phyloP scores from a whole-genome alignment of 805 yeast species.

The Candida maris region DNA sequence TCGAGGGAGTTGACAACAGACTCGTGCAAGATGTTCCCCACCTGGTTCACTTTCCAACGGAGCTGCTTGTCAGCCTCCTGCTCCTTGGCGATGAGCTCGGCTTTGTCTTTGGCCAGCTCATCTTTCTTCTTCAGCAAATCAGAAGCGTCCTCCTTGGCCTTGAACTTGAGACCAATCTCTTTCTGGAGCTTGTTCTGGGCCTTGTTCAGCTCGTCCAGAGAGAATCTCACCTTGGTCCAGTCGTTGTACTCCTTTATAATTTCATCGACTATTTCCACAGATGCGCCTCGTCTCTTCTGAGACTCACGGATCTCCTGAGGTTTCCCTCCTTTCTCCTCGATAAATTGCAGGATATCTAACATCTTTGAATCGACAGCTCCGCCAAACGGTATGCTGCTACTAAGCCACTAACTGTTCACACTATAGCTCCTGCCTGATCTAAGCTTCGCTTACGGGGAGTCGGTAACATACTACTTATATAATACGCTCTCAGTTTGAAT shows the following conservation, averaged over 20 bases:
- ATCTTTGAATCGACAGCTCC: constrained; percentile 37
- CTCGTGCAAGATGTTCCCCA: constrained; percentile 94
- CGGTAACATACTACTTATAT: too few relatives aligned
- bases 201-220: constrained; percentile 87
- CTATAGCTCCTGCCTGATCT: too few relatives aligned
- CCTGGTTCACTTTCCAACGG: constrained; percentile 76
- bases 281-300: constrained; percentile 90
- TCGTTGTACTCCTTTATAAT: constrained; percentile 85
- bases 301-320: constrained; percentile 85
- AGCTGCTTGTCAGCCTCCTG: constrained; percentile 74
- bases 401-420: too few relatives aligned
- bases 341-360: constrained; percentile 90
- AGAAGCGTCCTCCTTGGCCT: constrained; percentile 90
- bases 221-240: constrained; percentile 89
- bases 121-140: constrained; percentile 83
- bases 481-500: too few relatives aligned
- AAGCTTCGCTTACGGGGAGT: too few relatives aligned
- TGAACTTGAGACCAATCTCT: constrained; percentile 87
- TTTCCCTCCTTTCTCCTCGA: constrained; percentile 95
- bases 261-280: constrained; percentile 94
- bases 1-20: constrained; percentile 82
- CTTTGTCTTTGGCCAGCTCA: constrained; percentile 64
- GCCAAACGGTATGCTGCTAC: too few relatives aligned
- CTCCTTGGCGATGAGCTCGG: constrained; percentile 61
- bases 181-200: constrained; percentile 85